These are phyloP conservation scores for Fusarium sp. DNA, from an alignment of 2,329 filamentous ascomycete species.

Conservation along the genomic window DNA sequence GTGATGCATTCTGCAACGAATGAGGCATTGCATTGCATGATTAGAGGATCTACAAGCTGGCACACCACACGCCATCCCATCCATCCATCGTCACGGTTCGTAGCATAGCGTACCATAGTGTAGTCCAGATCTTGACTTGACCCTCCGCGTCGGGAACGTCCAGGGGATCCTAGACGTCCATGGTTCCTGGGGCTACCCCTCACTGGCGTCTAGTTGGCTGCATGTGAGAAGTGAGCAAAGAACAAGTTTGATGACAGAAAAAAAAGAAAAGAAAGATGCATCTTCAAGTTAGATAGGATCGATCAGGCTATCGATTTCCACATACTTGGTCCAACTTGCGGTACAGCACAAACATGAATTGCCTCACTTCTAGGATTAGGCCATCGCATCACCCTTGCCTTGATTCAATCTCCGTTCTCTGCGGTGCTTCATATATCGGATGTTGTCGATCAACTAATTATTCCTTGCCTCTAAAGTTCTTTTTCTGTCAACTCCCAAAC, in stretches of 20 bases:
- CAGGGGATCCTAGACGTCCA: constrained; percentile 43
- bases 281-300: constrained; percentile 1
- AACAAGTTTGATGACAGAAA: constrained; percentile 42
- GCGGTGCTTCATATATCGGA: constrained; percentile 20
- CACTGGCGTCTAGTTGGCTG: constrained; percentile 38
- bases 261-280: constrained; percentile 2
- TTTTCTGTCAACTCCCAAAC: constrained; percentile 33
- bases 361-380: constrained; percentile 9
- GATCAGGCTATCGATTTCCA: constrained; percentile 2
- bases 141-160: constrained; percentile 41
- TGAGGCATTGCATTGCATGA: constrained; percentile 26
- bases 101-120: background rate
- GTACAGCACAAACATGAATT: background rate
- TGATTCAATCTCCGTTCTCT: constrained; percentile 30
- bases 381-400: constrained; percentile 17
- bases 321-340: constrained; percentile 6
- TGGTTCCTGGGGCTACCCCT: constrained; percentile 49
- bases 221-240: constrained; percentile 43
- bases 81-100: constrained; percentile 22
- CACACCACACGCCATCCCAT: constrained; percentile 38
- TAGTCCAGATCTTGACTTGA: constrained; percentile 45
- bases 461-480: constrained; percentile 19
- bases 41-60: constrained; percentile 36
- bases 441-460: constrained; percentile 33
- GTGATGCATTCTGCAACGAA: constrained; percentile 16